These are phyloP conservation scores for Physaria fendleri DNA, from an alignment of 345 rosid genomes.

Conservation along the genomic window DNA sequence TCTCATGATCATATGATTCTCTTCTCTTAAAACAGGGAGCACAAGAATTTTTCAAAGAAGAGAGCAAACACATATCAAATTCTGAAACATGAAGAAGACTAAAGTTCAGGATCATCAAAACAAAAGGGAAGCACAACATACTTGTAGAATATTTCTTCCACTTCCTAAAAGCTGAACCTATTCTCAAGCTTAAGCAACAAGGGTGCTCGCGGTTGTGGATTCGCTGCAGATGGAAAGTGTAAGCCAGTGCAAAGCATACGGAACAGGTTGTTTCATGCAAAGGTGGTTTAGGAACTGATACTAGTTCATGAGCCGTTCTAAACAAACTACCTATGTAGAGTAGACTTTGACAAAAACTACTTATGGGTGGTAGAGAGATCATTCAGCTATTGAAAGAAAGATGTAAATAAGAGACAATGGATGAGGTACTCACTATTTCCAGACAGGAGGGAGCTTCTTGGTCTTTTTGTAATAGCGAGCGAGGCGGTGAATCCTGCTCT, in stretches of 20 bases:
- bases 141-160: not conserved
- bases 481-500: too few species aligned
- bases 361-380: not conserved
- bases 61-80: not conserved
- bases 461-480: too few species aligned
- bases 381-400: not conserved
- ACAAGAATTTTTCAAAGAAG: not conserved
- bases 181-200: slow-evolving; percentile 39
- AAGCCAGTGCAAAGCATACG: not conserved
- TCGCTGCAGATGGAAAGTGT: slow-evolving; percentile 38
- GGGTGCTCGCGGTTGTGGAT: slow-evolving; percentile 63
- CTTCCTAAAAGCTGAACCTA: slow-evolving; percentile 2
- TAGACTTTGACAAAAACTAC: not conserved
- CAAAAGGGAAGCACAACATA: slow-evolving; percentile 4
- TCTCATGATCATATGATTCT: not conserved
- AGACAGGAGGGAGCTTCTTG: too few species aligned
- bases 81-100: slow-evolving; percentile 4
- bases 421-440: too few species aligned
- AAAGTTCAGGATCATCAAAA: not conserved
- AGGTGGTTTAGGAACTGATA: not conserved
- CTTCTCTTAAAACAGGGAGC: not conserved
- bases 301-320: not conserved
- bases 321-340: not conserved
- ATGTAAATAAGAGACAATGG: too few species aligned
- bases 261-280: not conserved